Conservation (phyloP, 106 monocot species). For the Triglochin maritima region DNA sequence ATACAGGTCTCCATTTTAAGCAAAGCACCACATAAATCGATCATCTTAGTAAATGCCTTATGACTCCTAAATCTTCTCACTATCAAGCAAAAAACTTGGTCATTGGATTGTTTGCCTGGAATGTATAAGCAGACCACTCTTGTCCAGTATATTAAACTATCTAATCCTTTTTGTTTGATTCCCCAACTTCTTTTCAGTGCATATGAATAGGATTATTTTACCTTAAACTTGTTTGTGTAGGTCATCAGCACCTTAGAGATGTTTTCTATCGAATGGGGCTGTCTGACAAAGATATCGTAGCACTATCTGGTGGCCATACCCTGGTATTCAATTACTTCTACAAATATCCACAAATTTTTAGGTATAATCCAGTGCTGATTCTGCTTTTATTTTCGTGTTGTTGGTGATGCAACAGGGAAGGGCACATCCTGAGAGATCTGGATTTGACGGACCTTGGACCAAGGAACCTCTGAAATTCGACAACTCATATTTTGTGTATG, state of each 20-base stretch:
- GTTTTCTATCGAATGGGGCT: constrained; percentile 30
- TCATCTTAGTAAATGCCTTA: too few species aligned
- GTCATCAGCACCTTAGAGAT: constrained; percentile 23
- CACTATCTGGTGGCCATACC: constrained; percentile 27
- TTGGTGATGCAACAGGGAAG: constrained; percentile 1
- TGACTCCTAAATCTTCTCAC: too few species aligned
- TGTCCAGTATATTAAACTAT: neutral
- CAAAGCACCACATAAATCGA: too few species aligned
- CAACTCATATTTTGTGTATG: constrained; percentile 93
- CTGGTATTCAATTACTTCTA: constrained; percentile 7
- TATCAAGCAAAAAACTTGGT: too few species aligned
- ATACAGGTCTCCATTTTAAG: too few species aligned
- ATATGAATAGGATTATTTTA: neutral
- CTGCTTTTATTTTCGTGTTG: neutral
- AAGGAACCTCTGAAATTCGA: constrained; percentile 91
- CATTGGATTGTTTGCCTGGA: too few species aligned
- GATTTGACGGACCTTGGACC: constrained; percentile 96
- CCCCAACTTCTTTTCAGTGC: neutral
- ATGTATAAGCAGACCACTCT: neutral
- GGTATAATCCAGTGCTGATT: neutral
- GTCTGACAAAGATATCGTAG: constrained; percentile 32
- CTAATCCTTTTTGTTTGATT: neutral
- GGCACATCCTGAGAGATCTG: constrained; percentile 91
- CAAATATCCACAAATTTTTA: too few species aligned
- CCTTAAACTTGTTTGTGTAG: constrained; percentile 1